phyloP scores from a whole-genome alignment of 768 basidiomycete genomes.

The Boletus sensibilis region DNA sequence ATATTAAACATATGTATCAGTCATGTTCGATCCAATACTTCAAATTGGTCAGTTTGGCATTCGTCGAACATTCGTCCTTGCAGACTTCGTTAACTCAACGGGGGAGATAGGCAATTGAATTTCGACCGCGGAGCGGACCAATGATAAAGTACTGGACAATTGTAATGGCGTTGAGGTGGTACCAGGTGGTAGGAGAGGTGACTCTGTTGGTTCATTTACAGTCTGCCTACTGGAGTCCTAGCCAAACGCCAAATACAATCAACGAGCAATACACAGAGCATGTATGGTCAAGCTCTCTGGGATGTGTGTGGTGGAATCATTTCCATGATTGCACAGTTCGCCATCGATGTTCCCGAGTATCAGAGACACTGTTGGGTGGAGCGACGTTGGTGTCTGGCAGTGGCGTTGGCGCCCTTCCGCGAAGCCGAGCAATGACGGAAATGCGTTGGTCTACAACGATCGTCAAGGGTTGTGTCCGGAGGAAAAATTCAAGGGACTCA shows the following conservation, averaged over 20 bases:
- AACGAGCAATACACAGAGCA: conserved; percentile 8
- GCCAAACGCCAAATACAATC: neutral
- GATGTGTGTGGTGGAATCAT: conserved; percentile 5
- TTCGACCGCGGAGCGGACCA: neutral
- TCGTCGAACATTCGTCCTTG: neutral
- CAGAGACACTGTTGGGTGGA: conserved; percentile 7
- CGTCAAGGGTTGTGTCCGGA: neutral
- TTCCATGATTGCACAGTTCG: conserved; percentile 40
- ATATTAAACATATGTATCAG: neutral
- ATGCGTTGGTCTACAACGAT: conserved; percentile 46
- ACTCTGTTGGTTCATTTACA: neutral
- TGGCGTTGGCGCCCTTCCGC: conserved; percentile 50
- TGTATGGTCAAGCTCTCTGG: neutral
- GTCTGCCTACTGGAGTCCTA: neutral
- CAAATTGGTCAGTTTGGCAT: neutral
- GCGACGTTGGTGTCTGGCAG: conserved; percentile 30
- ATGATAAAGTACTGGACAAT: neutral
- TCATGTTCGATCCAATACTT: neutral
- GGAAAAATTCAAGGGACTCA: conserved; percentile 33
- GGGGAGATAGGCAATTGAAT: neutral
- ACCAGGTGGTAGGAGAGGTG: neutral
- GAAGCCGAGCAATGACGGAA: conserved; percentile 50
- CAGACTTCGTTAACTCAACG: neutral
- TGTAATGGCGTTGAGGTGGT: neutral
- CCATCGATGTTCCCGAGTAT: conserved; percentile 36